Evolutionary conservation across 2,329 filamentous ascomycete genomes (phyloP).

Genomic region (Helotiales sp.): DNA sequence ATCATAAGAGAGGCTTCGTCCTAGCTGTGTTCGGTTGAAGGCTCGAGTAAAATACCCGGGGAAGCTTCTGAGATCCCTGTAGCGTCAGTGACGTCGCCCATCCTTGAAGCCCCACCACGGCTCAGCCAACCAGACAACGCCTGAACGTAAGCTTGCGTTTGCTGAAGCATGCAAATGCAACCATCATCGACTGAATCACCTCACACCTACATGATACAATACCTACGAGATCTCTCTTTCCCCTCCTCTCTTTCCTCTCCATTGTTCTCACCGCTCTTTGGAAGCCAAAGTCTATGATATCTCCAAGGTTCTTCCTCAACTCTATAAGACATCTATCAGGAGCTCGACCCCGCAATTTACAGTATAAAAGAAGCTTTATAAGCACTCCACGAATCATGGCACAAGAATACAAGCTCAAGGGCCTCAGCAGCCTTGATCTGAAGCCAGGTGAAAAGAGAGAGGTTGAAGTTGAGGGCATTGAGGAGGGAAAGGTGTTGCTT

Average conservation of each 20-base stretch:
- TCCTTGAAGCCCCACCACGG: not conserved
- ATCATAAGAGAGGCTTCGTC: too few species aligned
- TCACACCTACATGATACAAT: conserved; percentile 8
- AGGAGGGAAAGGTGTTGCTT: conserved; percentile 82
- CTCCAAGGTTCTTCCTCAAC: conserved; percentile 2
- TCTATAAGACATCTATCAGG: conserved; percentile 15
- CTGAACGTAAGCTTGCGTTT: conserved; percentile 5
- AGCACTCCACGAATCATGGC: conserved; percentile 36
- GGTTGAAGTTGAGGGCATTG: conserved; percentile 85
- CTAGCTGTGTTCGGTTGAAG: too few species aligned
- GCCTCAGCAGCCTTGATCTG: conserved; percentile 70
- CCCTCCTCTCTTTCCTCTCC: not conserved
- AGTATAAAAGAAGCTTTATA: conserved; percentile 16
- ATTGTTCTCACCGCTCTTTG: not conserved
- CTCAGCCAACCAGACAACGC: not conserved
- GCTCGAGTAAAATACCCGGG: too few species aligned
- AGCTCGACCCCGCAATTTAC: conserved; percentile 15
- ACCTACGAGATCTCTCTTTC: not conserved
- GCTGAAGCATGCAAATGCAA: too few species aligned
- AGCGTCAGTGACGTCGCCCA: too few species aligned
- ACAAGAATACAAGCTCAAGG: conserved; percentile 72
- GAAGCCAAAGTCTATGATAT: conserved; percentile 11
- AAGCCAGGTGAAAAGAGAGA: conserved; percentile 83
- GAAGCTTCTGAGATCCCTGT: too few species aligned
- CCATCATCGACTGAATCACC: conserved; percentile 13